Evolutionary conservation across 1,284 basidiomycete species (phyloP).

Genomic region (Ustilago esculenta): DNA sequence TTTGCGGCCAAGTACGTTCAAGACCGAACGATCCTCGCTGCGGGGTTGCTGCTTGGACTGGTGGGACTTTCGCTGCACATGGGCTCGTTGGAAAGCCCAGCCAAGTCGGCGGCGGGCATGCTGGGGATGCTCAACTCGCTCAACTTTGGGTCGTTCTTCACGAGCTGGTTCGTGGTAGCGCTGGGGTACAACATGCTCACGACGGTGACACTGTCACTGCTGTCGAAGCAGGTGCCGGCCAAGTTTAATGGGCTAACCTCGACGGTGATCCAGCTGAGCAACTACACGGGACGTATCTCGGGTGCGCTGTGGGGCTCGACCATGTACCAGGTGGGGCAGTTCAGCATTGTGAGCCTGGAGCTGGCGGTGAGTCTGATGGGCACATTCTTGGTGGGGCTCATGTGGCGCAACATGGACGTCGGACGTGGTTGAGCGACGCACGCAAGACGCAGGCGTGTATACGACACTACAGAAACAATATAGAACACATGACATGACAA

Average conservation of each 20-base stretch:
- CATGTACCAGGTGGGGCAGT: conserved; percentile 48
- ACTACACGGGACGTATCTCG: conserved; percentile 38
- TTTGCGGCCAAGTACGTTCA: conserved; percentile 41
- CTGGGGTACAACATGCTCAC: conserved; percentile 46
- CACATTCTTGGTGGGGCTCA: conserved; percentile 31
- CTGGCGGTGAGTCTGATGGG: conserved; percentile 44
- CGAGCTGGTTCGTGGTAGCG: conserved; percentile 43
- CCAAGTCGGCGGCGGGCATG: conserved; percentile 18
- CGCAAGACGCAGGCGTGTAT: too few relatives aligned
- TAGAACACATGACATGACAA: too few relatives aligned
- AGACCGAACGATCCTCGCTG: conserved; percentile 41
- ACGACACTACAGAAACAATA: too few relatives aligned
- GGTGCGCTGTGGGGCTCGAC: conserved; percentile 47
- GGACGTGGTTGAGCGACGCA: conserved; percentile 25
- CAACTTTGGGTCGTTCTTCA: conserved; percentile 48
- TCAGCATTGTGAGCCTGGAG: conserved; percentile 43
- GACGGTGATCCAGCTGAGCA: conserved; percentile 47
- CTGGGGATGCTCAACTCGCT: conserved; percentile 18
- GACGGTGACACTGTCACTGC: conserved; percentile 43
- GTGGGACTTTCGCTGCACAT: conserved; percentile 44
- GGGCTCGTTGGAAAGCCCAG: conserved; percentile 37
- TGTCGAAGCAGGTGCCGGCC: conserved; percentile 47
- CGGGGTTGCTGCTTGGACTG: conserved; percentile 37
- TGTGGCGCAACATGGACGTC: conserved; percentile 50
- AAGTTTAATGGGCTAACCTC: conserved; percentile 46